Evolutionary conservation across 805 yeast species (phyloP).

Genomic region (Saccharomycopsis sp.): DNA sequence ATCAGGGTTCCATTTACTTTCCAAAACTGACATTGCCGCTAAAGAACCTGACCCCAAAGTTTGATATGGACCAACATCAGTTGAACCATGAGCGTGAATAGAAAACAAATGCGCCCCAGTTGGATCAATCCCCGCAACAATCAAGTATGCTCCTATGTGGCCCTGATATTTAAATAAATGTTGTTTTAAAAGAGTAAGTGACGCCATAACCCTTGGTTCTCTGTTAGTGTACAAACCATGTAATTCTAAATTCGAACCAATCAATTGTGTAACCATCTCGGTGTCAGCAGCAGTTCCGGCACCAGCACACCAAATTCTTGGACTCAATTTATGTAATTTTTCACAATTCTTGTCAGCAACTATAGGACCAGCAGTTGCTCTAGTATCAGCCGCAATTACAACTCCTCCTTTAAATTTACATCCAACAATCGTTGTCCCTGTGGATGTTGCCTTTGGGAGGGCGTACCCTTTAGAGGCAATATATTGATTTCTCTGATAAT

Average conservation of each 20-base stretch:
- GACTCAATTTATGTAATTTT: constrained; percentile 83
- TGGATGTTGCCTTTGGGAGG: constrained; percentile 85
- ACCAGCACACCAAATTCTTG: constrained; percentile 98
- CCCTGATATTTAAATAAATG: constrained; percentile 97
- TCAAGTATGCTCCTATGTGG: constrained; percentile 92
- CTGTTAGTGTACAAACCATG: constrained; percentile 80
- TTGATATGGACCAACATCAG: constrained; percentile 90
- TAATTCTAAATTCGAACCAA: constrained; percentile 82
- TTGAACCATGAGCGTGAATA: constrained; percentile 96
- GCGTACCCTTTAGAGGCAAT: constrained; percentile 67
- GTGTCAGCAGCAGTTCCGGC: constrained; percentile 99
- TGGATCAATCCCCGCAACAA: constrained; percentile 97
- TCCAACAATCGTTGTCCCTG: constrained; percentile 99
- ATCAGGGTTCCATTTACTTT: constrained; percentile 75
- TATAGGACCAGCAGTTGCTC: constrained; percentile 94
- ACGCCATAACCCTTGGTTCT: constrained; percentile 88
- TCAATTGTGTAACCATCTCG: constrained; percentile 93
- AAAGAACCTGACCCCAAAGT: constrained; percentile 94
- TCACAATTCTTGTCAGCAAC: constrained; percentile 99
- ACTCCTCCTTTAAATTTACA: constrained; percentile 91
- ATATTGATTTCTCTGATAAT: constrained; percentile 80
- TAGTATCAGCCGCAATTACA: constrained; percentile 96
- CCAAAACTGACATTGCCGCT: constrained; percentile 98
- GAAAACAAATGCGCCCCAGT: constrained; percentile 91
- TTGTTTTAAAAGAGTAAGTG: constrained; percentile 88